These are phyloP conservation scores for Tolypocladium endophyticum DNA, from an alignment of 2,329 filamentous ascomycete species.

Conservation along the genomic window DNA sequence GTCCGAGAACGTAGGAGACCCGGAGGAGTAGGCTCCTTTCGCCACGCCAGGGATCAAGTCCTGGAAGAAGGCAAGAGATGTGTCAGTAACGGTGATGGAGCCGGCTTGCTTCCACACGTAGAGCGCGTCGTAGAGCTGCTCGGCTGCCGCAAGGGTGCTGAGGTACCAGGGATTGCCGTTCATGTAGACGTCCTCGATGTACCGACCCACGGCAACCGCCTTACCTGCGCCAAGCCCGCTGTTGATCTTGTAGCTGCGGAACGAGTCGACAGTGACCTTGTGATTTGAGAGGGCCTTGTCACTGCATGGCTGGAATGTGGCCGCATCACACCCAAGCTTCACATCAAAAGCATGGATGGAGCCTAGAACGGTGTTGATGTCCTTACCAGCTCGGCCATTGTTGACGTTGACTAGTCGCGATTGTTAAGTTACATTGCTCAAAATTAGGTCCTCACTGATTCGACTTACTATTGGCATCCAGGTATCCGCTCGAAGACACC, in stretches of 20 bases:
- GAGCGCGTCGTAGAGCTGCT: slow-evolving; percentile 68
- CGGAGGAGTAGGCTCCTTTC: slow-evolving; percentile 49
- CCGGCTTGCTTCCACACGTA: slow-evolving; percentile 58
- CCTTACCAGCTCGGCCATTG: slow-evolving; percentile 55
- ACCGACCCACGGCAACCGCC: slow-evolving; percentile 55
- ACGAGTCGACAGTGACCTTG: slow-evolving; percentile 65
- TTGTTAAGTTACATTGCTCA: neutral
- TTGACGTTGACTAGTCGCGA: slow-evolving; percentile 39
- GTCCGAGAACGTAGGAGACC: slow-evolving; percentile 35
- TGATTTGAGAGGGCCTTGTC: slow-evolving; percentile 61
- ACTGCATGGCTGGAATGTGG: slow-evolving; percentile 72
- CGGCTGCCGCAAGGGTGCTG: slow-evolving; percentile 64
- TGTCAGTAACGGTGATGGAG: slow-evolving; percentile 52
- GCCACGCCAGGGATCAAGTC: slow-evolving; percentile 48
- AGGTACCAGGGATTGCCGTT: slow-evolving; percentile 78
- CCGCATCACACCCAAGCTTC: slow-evolving; percentile 51
- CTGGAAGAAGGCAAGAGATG: slow-evolving; percentile 62
- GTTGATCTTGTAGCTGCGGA: slow-evolving; percentile 66
- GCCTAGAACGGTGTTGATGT: slow-evolving; percentile 58
- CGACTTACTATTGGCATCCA: slow-evolving; percentile 52
- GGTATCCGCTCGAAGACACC: slow-evolving; percentile 47
- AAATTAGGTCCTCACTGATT: neutral
- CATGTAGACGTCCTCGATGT: slow-evolving; percentile 64
- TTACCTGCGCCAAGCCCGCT: slow-evolving; percentile 46
- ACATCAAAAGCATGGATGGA: slow-evolving; percentile 64